Evolutionary conservation across 176 grass and related monocot species (phyloP).

Genomic region (Stipa capillata): DNA sequence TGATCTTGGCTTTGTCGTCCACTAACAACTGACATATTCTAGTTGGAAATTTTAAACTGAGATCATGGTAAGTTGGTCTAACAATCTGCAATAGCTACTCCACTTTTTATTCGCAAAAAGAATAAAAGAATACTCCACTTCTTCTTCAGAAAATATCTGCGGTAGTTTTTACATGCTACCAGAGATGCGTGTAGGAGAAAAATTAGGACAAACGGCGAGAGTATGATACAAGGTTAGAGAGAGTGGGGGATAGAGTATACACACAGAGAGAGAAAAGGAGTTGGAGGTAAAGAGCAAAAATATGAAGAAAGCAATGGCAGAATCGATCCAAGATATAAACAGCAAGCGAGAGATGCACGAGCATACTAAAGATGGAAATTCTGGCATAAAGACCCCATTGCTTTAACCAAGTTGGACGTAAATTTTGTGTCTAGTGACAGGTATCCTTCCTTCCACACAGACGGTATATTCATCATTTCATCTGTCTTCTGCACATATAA

Average conservation of each 20-base stretch:
- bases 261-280: neutral
- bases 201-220: neutral
- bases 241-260: neutral
- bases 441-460: too few relatives aligned
- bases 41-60: neutral
- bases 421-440: neutral
- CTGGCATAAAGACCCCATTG: too few relatives aligned
- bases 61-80: neutral
- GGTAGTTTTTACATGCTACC: neutral
- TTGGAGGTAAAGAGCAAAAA: neutral
- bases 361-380: conserved; percentile 13
- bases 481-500: neutral
- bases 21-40: neutral
- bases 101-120: too few relatives aligned
- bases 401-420: conserved; percentile 8
- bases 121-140: too few relatives aligned
- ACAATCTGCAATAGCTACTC: too few relatives aligned
- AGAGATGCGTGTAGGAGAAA: neutral
- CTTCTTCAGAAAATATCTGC: too few relatives aligned
- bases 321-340: neutral
- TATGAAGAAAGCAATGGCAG: neutral
- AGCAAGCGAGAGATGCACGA: neutral
- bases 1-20: conserved; percentile 6
- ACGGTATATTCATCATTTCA: too few relatives aligned
- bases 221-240: neutral